Evolutionary conservation across 768 basidiomycete genomes (phyloP).

Genomic region (Amanita polypyramis): DNA sequence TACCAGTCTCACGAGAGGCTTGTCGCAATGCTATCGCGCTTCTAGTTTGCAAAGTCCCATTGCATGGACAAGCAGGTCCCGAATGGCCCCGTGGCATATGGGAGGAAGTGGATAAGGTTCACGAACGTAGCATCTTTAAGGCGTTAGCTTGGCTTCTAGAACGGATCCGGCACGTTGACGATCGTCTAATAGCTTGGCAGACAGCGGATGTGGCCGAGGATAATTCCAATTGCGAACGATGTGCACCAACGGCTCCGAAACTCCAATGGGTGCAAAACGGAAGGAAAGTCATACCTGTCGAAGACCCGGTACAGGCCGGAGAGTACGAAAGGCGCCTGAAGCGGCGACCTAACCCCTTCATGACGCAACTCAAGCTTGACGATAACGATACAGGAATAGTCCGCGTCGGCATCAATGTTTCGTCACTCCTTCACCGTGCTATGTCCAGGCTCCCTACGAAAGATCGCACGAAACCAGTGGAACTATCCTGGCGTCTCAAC

Average conservation of each 20-base stretch:
- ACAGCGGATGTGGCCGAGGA: constrained; percentile 32
- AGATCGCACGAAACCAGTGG: constrained; percentile 34
- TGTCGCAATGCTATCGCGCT: constrained; percentile 73
- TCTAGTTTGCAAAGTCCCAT: constrained; percentile 65
- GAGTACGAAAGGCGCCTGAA: constrained; percentile 85
- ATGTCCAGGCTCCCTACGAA: constrained; percentile 63
- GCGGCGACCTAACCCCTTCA: constrained; percentile 73
- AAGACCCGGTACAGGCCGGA: constrained; percentile 81
- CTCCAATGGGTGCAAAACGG: constrained; percentile 61
- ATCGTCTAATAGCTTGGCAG: constrained; percentile 62
- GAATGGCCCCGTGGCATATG: constrained; percentile 74
- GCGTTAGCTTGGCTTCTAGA: constrained; percentile 82
- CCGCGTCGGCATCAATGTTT: constrained; percentile 80
- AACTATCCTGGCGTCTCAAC: constrained; percentile 71
- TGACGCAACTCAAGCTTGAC: constrained; percentile 69
- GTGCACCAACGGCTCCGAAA: constrained; percentile 71
- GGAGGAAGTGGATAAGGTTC: constrained; percentile 77
- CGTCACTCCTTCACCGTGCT: constrained; percentile 82
- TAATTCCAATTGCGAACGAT: constrained; percentile 57
- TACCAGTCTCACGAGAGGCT: constrained; percentile 44
- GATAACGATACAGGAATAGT: constrained; percentile 57
- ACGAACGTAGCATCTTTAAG: constrained; percentile 75
- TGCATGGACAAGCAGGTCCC: constrained; percentile 55
- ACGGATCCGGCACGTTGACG: constrained; percentile 67
- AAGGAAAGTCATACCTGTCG: constrained; percentile 58